Percentiles rank a stretch among this genome's conserved stretches.
Conservation (phyloP, 441 rosid species). For the Syzygium malaccense region DNA sequence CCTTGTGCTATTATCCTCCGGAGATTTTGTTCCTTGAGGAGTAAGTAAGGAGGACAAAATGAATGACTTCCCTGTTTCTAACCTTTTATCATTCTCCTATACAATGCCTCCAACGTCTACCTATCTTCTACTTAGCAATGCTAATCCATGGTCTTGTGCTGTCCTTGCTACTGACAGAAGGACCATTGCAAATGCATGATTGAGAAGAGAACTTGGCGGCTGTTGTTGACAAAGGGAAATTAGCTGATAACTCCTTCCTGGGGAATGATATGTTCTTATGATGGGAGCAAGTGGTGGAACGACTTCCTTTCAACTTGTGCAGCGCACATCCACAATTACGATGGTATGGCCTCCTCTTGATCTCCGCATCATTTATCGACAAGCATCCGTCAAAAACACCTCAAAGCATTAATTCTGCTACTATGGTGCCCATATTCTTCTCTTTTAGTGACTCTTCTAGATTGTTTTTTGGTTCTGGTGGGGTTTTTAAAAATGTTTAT, state of each 20-base stretch:
- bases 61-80: not conserved
- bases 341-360: conserved; percentile 65
- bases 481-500: no score
- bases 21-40: not conserved
- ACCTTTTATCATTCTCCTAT: not conserved
- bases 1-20: not conserved
- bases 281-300: conserved; percentile 24
- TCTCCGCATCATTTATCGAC: conserved; percentile 27
- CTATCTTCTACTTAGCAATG: not conserved
- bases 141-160: not conserved
- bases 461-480: not conserved
- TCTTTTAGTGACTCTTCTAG: not conserved
- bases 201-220: conserved; percentile 9
- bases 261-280: conserved; percentile 44
- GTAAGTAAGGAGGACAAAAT: not conserved
- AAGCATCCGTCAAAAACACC: conserved; percentile 47
- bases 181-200: not conserved
- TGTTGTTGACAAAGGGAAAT: not conserved
- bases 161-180: not conserved
- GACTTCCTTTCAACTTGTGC: conserved; percentile 26
- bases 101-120: not conserved
- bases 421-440: conserved; percentile 24
- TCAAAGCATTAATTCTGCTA: conserved; percentile 53
- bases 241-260: not conserved
- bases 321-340: conserved; percentile 65